Conservation (phyloP, 805 yeast genomes). For the Monosporozyma yasuniensis region DNA sequence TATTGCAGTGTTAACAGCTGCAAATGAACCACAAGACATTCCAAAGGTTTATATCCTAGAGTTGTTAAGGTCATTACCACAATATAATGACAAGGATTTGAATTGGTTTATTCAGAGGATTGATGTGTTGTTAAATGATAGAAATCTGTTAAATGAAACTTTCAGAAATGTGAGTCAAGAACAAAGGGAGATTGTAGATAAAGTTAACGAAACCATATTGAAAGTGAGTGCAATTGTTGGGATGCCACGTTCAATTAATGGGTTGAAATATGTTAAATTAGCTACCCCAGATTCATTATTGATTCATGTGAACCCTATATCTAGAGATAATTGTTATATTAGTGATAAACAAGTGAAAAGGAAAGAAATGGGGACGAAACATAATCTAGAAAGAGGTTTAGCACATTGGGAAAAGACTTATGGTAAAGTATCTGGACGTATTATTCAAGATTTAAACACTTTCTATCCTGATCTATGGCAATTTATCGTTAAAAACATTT, state of each 20-base stretch:
- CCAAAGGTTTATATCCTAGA: constrained; percentile 53
- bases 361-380: constrained; percentile 1
- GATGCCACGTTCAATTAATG: constrained; percentile 73
- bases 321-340: not conserved
- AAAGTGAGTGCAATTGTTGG: constrained; percentile 74
- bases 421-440: constrained; percentile 59
- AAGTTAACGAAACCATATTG: constrained; percentile 64
- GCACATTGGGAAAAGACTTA: constrained; percentile 65
- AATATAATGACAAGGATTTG: not conserved
- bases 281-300: constrained; percentile 48
- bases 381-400: constrained; percentile 38
- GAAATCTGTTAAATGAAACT: not conserved
- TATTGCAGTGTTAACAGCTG: constrained; percentile 67
- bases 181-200: constrained; percentile 32
- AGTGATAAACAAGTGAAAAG: not conserved
- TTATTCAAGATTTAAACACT: constrained; percentile 51
- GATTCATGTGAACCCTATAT: too few relatives aligned
- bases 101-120: not conserved
- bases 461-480: constrained; percentile 82
- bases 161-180: not conserved
- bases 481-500: constrained; percentile 60
- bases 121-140: not conserved
- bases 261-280: constrained; percentile 52
- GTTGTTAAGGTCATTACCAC: not conserved
- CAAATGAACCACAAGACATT: constrained; percentile 71